A percentile compares a stretch with the other conserved stretches of the same genome.
phyloP scores from a whole-genome alignment of 768 basidiomycete species.

The Tricholoma sp. region DNA sequence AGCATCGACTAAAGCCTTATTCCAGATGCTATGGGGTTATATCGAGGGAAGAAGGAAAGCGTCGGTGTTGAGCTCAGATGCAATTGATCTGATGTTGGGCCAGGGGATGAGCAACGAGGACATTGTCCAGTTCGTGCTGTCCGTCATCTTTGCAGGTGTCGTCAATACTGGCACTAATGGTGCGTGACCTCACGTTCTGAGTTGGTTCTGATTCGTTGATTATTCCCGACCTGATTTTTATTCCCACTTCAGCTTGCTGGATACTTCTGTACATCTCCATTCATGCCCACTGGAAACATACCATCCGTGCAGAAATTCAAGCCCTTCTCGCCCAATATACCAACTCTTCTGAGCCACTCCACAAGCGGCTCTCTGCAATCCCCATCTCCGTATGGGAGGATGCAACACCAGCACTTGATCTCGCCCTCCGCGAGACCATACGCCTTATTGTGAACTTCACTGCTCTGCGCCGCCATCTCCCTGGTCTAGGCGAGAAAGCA shows the following conservation, averaged over 20 bases:
- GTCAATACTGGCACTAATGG: constrained; percentile 18
- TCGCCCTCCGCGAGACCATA: constrained; percentile 34
- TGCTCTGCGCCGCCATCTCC: constrained; percentile 27
- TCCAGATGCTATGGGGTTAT: constrained; percentile 17
- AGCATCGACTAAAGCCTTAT: constrained; percentile 26
- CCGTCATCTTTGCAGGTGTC: constrained; percentile 31
- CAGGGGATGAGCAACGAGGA: constrained; percentile 21
- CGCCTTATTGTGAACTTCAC: constrained; percentile 25
- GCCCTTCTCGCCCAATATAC: constrained; percentile 25
- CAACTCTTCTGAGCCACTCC: constrained; percentile 23
- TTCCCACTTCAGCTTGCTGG: constrained; percentile 28
- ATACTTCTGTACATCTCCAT: constrained; percentile 27
- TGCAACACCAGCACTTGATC: constrained; percentile 31
- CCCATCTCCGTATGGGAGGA: constrained; percentile 37
- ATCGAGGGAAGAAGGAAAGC: constrained; percentile 24
- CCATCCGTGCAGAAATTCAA: constrained; percentile 24
- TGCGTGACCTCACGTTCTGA: not conserved
- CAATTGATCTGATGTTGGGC: constrained; percentile 30
- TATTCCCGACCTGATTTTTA: not conserved
- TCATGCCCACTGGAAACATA: constrained; percentile 29
- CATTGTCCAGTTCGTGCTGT: constrained; percentile 27
- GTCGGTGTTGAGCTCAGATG: constrained; percentile 18
- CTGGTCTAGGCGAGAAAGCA: not conserved
- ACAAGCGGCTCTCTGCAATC: constrained; percentile 29
- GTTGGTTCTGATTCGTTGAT: too few relatives aligned